Conservation (phyloP, 345 rosid genomes). For the Boechera stricta region DNA sequence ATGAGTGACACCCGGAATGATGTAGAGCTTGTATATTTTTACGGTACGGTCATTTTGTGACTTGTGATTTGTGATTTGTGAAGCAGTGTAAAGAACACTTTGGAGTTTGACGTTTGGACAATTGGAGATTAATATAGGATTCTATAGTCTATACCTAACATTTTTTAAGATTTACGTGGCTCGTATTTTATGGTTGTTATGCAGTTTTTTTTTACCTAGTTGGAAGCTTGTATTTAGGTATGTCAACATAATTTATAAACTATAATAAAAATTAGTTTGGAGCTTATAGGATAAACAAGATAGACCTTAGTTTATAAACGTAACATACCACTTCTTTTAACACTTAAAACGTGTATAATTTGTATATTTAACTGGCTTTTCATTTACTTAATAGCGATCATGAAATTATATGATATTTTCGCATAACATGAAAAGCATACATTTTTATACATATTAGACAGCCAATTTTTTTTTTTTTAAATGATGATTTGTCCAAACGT, state of each 20-base stretch:
- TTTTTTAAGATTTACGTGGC: background rate
- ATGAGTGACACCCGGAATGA: background rate
- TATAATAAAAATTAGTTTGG: constrained; percentile 9
- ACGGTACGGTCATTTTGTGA: background rate
- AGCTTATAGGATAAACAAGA: constrained; percentile 20
- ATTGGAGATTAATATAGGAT: background rate
- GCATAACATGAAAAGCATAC: background rate
- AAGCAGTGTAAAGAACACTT: background rate
- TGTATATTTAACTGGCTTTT: background rate
- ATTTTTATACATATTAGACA: no score
- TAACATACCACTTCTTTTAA: background rate
- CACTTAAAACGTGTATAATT: constrained; percentile 26
- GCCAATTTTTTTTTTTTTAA: no score
- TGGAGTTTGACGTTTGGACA: constrained; percentile 1
- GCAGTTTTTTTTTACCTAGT: constrained; percentile 22
- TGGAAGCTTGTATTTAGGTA: constrained; percentile 23
- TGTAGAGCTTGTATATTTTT: background rate
- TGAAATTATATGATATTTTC: background rate
- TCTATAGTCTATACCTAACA: background rate
- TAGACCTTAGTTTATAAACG: constrained; percentile 18
- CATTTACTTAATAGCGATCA: background rate
- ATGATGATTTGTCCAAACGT: no score
- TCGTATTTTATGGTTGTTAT: background rate
- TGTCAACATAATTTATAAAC: constrained; percentile 24
- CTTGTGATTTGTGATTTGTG: background rate